Conservation (phyloP, 805 yeast genomes). For the Cyberlindnera mississippiensis region DNA sequence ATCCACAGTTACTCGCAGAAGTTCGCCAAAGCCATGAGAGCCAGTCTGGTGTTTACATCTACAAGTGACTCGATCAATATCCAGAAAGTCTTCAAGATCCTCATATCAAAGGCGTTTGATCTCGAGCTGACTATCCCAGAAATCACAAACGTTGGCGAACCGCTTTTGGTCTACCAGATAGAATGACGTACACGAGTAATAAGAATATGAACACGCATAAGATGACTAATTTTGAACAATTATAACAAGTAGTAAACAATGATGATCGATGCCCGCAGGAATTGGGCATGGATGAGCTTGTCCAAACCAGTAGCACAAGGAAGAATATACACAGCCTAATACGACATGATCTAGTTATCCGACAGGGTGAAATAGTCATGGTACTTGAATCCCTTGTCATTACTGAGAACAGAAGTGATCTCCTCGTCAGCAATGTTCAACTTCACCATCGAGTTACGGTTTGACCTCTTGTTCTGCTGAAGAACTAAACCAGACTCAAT, state of each 20-base stretch:
- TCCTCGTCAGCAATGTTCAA: constrained; percentile 72
- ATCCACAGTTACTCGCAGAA: constrained; percentile 77
- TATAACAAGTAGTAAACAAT: neutral
- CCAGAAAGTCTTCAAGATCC: constrained; percentile 88
- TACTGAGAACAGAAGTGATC: constrained; percentile 52
- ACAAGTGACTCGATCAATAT: constrained; percentile 90
- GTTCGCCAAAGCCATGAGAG: constrained; percentile 86
- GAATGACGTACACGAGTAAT: neutral
- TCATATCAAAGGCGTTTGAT: constrained; percentile 87
- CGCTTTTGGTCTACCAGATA: constrained; percentile 46
- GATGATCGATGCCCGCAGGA: too few relatives aligned
- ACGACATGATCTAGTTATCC: neutral
- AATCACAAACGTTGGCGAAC: constrained; percentile 84
- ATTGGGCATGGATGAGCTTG: neutral
- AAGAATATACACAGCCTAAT: too few relatives aligned
- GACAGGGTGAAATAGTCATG: constrained; percentile 13
- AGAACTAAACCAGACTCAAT: constrained; percentile 74
- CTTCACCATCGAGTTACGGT: constrained; percentile 59
- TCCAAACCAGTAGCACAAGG: neutral
- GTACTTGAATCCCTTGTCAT: constrained; percentile 42
- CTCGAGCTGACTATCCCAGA: constrained; percentile 73
- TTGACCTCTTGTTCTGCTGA: constrained; percentile 61
- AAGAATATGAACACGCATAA: neutral
- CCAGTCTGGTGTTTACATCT: constrained; percentile 81
- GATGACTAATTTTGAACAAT: neutral